Percentiles rank a stretch among this genome's conserved stretches.
These are phyloP conservation scores for Penicillium alfredii DNA, from an alignment of 495 filamentous ascomycete species.

Conservation along the genomic window DNA sequence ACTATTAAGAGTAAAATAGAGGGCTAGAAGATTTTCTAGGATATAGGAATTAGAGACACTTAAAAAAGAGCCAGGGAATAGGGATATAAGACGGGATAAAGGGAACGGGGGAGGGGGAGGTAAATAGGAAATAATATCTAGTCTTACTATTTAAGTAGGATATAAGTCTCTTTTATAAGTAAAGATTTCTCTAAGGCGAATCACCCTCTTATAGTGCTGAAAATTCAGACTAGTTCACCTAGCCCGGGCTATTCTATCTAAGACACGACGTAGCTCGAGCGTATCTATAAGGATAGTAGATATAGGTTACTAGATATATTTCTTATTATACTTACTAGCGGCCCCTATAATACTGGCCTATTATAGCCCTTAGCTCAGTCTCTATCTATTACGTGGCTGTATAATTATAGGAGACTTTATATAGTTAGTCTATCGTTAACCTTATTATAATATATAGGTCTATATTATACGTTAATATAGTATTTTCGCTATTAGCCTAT, in stretches of 20 bases:
- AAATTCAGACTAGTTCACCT: neutral
- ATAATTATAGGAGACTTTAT: neutral
- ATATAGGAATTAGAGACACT: neutral
- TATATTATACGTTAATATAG: neutral
- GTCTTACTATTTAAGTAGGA: neutral
- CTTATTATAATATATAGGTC: neutral
- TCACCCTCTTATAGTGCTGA: neutral
- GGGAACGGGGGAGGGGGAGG: neutral
- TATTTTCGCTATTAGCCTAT: neutral
- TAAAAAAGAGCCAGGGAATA: neutral
- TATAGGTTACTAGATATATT: neutral
- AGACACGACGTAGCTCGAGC: no score
- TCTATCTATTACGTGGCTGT: neutral
- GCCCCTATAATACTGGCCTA: neutral
- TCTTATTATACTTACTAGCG: neutral
- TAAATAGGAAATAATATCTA: neutral
- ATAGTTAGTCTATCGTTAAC: neutral
- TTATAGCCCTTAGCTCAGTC: neutral
- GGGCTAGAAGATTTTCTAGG: neutral
- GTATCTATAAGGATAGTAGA: no score
- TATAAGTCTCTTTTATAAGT: neutral
- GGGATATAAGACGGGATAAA: neutral
- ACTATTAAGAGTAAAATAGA: neutral
- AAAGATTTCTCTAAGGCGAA: no score
- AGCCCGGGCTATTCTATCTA: no score